These are phyloP conservation scores for Thermothelomyces thermophilus DNA, from an alignment of 2,329 filamentous ascomycete species.

Conservation along the genomic window DNA sequence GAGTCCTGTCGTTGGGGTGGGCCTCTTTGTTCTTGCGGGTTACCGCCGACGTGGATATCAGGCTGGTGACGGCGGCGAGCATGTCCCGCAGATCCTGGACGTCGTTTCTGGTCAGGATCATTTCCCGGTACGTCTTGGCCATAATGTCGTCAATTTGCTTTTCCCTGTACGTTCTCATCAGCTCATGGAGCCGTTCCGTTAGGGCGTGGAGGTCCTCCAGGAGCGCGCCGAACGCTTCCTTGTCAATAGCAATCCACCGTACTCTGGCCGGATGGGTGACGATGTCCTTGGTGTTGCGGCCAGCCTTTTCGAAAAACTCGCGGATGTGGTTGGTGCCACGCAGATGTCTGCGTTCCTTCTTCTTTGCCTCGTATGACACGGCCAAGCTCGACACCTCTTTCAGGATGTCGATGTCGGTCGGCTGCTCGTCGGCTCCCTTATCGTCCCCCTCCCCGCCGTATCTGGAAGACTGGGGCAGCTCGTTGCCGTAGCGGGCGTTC, in stretches of 20 bases:
- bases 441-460: neutral
- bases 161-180: slow-evolving; percentile 21
- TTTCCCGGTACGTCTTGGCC: slow-evolving; percentile 25
- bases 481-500: slow-evolving; percentile 24
- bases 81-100: slow-evolving; percentile 23
- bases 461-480: slow-evolving; percentile 12
- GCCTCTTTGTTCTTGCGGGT: slow-evolving; percentile 7
- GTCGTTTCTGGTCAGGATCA: slow-evolving; percentile 24
- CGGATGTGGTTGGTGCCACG: slow-evolving; percentile 23
- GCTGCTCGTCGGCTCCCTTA: slow-evolving; percentile 6
- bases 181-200: slow-evolving; percentile 24
- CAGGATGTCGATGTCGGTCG: slow-evolving; percentile 19
- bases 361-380: slow-evolving; percentile 23
- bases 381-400: slow-evolving; percentile 22
- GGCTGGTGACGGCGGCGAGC: slow-evolving; percentile 19
- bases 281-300: slow-evolving; percentile 23
- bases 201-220: slow-evolving; percentile 22
- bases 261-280: slow-evolving; percentile 24
- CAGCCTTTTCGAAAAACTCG: slow-evolving; percentile 17
- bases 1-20: slow-evolving; percentile 16
- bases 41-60: slow-evolving; percentile 16
- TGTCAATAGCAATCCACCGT: slow-evolving; percentile 22
- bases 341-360: slow-evolving; percentile 12
- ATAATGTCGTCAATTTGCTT: slow-evolving; percentile 24
- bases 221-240: slow-evolving; percentile 22